A percentile compares a stretch with the other conserved stretches of the same genome.
Evolutionary conservation across 306 rosid species (phyloP).

Genomic region (Parietaria judaica): DNA sequence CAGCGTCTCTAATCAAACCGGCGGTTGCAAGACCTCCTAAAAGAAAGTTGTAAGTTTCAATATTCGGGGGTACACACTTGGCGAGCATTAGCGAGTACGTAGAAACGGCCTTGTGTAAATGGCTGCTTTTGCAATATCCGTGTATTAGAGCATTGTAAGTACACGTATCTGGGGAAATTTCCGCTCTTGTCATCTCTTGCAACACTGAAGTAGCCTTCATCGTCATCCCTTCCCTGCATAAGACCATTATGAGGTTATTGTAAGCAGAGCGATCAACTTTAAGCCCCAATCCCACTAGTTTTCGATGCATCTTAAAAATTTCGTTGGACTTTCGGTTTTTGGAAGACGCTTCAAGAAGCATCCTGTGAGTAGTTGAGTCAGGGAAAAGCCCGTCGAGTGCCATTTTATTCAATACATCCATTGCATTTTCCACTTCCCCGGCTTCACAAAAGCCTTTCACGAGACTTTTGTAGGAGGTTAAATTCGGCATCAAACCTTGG

Average conservation of each 20-base stretch:
- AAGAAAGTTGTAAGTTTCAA: slow-evolving; percentile 57
- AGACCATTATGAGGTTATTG: slow-evolving; percentile 51
- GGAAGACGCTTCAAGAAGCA: slow-evolving; percentile 56
- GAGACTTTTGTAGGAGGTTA: slow-evolving; percentile 48
- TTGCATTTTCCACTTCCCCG: slow-evolving; percentile 51
- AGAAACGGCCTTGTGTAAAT: slow-evolving; percentile 51
- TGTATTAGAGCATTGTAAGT: slow-evolving; percentile 72
- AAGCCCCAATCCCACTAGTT: slow-evolving; percentile 59
- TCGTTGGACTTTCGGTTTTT: slow-evolving; percentile 43
- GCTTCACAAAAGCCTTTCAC: slow-evolving; percentile 57
- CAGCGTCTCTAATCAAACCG: slow-evolving; percentile 62
- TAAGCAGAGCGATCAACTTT: slow-evolving; percentile 45
- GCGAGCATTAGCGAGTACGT: slow-evolving; percentile 50
- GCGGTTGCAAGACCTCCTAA: slow-evolving; percentile 58
- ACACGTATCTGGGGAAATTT: slow-evolving; percentile 43
- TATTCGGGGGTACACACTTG: slow-evolving; percentile 61
- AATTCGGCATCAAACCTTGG: slow-evolving; percentile 49
- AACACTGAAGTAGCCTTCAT: slow-evolving; percentile 56
- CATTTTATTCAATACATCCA: slow-evolving; percentile 58
- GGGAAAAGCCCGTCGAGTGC: slow-evolving; percentile 42
- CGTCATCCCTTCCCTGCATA: slow-evolving; percentile 85
- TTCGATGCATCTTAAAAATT: slow-evolving; percentile 57
- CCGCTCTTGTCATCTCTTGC: slow-evolving; percentile 46
- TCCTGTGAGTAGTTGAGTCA: slow-evolving; percentile 39
- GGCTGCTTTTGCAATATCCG: slow-evolving; percentile 62